Conservation (phyloP, 352 stramenopile species). For the Pythium chondricola region DNA sequence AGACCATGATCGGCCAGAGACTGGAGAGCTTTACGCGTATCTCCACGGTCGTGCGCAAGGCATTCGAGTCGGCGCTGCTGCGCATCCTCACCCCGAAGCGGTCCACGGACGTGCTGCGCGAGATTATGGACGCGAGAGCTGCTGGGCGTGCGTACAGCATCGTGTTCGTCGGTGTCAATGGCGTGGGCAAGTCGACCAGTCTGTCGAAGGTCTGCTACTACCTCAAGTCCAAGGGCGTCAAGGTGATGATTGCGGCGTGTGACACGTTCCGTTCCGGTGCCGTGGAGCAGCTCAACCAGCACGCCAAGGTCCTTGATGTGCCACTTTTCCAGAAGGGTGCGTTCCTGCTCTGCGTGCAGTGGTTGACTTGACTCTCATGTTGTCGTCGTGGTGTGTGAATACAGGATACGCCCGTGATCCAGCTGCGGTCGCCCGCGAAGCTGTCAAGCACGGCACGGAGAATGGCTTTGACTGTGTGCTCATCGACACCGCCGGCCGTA, state of each 20-base stretch:
- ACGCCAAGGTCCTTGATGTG: conserved; percentile 95
- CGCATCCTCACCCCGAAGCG: conserved; percentile 95
- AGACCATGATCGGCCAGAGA: conserved; percentile 92
- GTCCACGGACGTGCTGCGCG: conserved; percentile 93
- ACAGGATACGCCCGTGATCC: conserved; percentile 96
- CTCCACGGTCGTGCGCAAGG: conserved; percentile 91
- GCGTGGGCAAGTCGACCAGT: conserved; percentile 98
- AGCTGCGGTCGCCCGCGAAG: conserved; percentile 91
- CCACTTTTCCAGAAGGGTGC: conserved; percentile 91
- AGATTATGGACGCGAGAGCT: conserved; percentile 87
- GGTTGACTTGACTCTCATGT: background rate
- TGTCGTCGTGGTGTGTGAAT: background rate
- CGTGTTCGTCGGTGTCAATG: conserved; percentile 98
- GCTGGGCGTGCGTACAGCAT: conserved; percentile 94
- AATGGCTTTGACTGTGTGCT: conserved; percentile 96
- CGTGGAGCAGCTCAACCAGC: conserved; percentile 97
- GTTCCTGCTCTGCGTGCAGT: background rate
- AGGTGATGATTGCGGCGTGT: conserved; percentile 95
- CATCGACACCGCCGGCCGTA: conserved; percentile 97
- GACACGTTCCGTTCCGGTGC: conserved; percentile 98
- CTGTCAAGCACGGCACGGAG: conserved; percentile 92
- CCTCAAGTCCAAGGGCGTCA: conserved; percentile 96
- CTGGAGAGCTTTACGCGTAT: conserved; percentile 91
- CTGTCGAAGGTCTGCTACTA: conserved; percentile 99
- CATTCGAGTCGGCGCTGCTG: conserved; percentile 91